These are phyloP conservation scores for Pistacia vera DNA, from an alignment of 345 rosid species.

Conservation along the genomic window DNA sequence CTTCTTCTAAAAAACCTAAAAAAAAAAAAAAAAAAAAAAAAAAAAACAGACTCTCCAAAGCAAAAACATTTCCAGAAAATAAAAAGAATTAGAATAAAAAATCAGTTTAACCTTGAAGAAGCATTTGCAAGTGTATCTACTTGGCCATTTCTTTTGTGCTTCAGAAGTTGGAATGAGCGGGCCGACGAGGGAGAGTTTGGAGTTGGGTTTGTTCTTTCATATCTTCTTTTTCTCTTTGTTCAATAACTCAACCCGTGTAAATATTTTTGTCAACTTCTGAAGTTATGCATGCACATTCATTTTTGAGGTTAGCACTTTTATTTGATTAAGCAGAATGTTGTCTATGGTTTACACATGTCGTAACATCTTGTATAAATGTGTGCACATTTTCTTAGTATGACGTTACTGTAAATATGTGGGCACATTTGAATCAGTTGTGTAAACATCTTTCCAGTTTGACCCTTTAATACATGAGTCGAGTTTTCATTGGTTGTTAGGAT, in stretches of 20 bases:
- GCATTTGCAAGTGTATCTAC: not conserved
- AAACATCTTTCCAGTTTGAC: too few species aligned
- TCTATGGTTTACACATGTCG: too few species aligned
- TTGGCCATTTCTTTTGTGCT: conserved; percentile 38
- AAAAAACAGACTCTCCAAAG: not conserved
- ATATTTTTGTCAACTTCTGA: too few species aligned
- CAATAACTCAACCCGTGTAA: not conserved
- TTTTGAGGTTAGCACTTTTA: too few species aligned
- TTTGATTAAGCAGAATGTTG: too few species aligned
- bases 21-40: not conserved
- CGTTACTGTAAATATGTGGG: too few species aligned
- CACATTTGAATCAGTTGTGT: too few species aligned
- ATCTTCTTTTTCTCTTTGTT: conserved; percentile 1
- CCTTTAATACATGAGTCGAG: too few species aligned
- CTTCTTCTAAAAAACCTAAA: not conserved
- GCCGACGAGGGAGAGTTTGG: conserved; percentile 26
- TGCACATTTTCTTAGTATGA: too few species aligned
- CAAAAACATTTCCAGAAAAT: not conserved
- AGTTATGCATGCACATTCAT: too few species aligned
- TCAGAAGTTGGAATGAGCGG: conserved; percentile 25
- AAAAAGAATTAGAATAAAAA: not conserved
- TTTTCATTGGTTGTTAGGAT: too few species aligned
- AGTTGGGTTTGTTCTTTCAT: conserved; percentile 10
- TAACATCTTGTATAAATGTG: too few species aligned
- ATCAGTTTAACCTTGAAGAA: conserved; percentile 2